Evolutionary conservation across 305 asterid genomes (phyloP).

Genomic region (Plantago rigida): DNA sequence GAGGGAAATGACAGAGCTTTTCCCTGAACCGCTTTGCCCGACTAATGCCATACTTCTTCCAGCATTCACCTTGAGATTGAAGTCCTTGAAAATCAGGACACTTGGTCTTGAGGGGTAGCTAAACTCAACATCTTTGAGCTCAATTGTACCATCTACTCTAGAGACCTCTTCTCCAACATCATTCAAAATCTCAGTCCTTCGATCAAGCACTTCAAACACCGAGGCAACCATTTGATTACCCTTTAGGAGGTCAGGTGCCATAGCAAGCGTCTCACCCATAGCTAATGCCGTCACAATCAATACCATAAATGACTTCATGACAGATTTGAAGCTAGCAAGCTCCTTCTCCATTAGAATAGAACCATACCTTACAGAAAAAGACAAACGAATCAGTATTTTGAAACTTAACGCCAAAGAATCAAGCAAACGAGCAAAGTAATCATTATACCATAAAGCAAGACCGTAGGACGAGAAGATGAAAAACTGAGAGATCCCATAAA

Average conservation of each 20-base stretch:
- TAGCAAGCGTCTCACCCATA: constrained; percentile 95
- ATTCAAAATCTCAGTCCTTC: constrained; percentile 59
- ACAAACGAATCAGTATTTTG: not conserved
- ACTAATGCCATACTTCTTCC: constrained; percentile 91
- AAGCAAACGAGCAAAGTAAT: constrained; percentile 1
- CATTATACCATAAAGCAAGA: constrained; percentile 80
- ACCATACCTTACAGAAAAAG: constrained; percentile 56
- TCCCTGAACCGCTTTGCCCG: constrained; percentile 96
- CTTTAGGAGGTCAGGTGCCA: constrained; percentile 92
- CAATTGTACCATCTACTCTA: constrained; percentile 62
- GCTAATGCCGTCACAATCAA: constrained; percentile 81
- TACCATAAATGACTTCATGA: constrained; percentile 90
- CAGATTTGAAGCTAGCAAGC: constrained; percentile 68
- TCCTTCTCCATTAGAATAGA: constrained; percentile 80
- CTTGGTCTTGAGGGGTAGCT: constrained; percentile 94
- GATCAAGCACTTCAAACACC: constrained; percentile 76
- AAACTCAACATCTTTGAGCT: constrained; percentile 75
- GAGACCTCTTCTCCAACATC: constrained; percentile 79
- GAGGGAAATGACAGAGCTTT: constrained; percentile 80
- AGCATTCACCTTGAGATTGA: constrained; percentile 57
- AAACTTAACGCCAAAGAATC: not conserved
- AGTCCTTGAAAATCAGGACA: constrained; percentile 66
- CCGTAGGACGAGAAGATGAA: constrained; percentile 91
- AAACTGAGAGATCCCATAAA: constrained; percentile 85
- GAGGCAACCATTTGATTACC: constrained; percentile 89